Evolutionary conservation across 2,329 filamentous ascomycete species (phyloP).

Genomic region (Beauveria bassiana): DNA sequence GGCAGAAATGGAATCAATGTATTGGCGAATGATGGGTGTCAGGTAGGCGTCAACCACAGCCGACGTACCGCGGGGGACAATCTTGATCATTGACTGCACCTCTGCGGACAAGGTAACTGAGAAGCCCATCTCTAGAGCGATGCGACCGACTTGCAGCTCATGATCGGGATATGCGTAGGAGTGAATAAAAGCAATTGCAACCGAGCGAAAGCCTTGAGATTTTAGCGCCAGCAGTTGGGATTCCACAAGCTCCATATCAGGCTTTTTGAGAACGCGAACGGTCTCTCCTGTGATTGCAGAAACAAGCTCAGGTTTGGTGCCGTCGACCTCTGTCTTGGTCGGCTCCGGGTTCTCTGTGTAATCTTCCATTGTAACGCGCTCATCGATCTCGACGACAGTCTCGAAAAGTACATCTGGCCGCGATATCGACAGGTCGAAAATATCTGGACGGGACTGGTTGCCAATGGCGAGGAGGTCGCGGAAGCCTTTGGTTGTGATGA

Average conservation of each 20-base stretch:
- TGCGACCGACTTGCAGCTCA: conserved; percentile 27
- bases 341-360: conserved; percentile 61
- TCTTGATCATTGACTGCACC: conserved; percentile 35
- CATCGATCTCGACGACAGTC: conserved; percentile 64
- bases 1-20: conserved; percentile 27
- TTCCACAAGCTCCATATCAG: conserved; percentile 46
- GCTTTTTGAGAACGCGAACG: conserved; percentile 56
- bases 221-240: conserved; percentile 52
- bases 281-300: conserved; percentile 61
- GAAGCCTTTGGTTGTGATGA: conserved; percentile 66
- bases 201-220: conserved; percentile 45
- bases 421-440: conserved; percentile 64
- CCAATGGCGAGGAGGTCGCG: conserved; percentile 65
- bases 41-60: conserved; percentile 37
- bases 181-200: conserved; percentile 62
- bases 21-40: conserved; percentile 30
- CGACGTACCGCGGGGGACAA: conserved; percentile 36
- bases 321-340: conserved; percentile 35
- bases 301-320: conserved; percentile 50
- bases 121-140: conserved; percentile 35
- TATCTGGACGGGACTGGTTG: conserved; percentile 64
- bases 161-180: conserved; percentile 59
- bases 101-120: conserved; percentile 29
- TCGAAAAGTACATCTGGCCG: conserved; percentile 64
- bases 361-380: conserved; percentile 65